Base-by-base conservation (phyloP, 2,329 filamentous ascomycete genomes). In the Penicillium sp. region DNA sequence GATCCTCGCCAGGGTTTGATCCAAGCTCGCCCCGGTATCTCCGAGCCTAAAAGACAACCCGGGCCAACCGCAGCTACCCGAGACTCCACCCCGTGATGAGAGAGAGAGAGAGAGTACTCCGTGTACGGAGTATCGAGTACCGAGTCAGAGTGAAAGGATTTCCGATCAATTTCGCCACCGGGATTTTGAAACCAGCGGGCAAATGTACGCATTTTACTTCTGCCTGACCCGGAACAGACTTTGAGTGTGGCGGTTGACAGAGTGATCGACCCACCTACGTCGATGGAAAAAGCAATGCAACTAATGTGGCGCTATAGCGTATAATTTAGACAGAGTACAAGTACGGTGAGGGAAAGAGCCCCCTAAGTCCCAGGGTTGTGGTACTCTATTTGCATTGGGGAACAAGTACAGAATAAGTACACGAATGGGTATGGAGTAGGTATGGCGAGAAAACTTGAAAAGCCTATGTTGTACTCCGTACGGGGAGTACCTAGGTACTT, bases 1-100 rank as follows among this genome's bases (percentile, higher is more conserved):
- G 24, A 27, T 27, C 24, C 24, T 27, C 24, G 24, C 24, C 24
- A 27, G 24, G 24, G 24, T 27, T 27, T 27, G 22, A 43, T 24
- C 45, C 11, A 48, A 36, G 45, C 32, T 29, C 31, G 27, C 43
- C 43, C 44, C 21, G 46, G 5, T 43, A 46, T 32, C 29, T 52
- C 13, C 24, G 36, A 48, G 44, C n/a, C 38, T 38, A 43, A 21
- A 21, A 36, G 29, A 8, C 21, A n/a, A 7, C 21, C 50, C 27
- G 27, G 22, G 24, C 39, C 18, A 43, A 54, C 57, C 59, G 59
- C 59, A 48, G 41, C 52, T 59, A 62, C 39, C 55, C 59, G 59
- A 27, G 7, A 10, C 32, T 13, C 32, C 18, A 40, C 40, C 56
- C 50, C 44, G 53, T 57, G 58, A 55, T 44, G 53, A 32, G 18